A percentile compares a stretch with the other conserved stretches of the same genome.
Evolutionary conservation across 2,329 filamentous ascomycete species (phyloP).

Genomic region (Amauroascus verrucosus): DNA sequence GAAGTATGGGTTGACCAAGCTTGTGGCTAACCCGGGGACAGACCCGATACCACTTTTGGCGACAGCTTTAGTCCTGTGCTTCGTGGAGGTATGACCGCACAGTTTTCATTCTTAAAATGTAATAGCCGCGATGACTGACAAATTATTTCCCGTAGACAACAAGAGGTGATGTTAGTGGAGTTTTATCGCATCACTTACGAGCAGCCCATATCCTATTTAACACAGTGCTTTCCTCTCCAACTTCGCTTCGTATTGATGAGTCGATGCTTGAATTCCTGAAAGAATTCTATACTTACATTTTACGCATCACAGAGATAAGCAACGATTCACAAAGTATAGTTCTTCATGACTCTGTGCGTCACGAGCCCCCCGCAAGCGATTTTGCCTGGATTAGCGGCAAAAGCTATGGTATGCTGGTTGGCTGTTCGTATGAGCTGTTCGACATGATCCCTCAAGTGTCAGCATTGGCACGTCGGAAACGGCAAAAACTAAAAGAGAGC

Average conservation of each 20-base stretch:
- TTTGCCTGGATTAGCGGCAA: conserved; percentile 11
- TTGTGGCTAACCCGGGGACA: conserved; percentile 5
- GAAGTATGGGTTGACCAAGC: conserved; percentile 11
- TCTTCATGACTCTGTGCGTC: conserved; percentile 1
- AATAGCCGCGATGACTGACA: neutral
- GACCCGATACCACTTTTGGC: conserved; percentile 11
- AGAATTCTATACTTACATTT: conserved; percentile 13
- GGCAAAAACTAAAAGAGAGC: conserved; percentile 2
- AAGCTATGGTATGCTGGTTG: conserved; percentile 12
- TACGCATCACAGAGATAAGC: conserved; percentile 12
- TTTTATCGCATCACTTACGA: conserved; percentile 13
- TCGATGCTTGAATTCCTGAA: conserved; percentile 13
- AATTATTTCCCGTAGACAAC: conserved; percentile 4
- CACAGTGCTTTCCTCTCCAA: conserved; percentile 4
- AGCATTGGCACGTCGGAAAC: conserved; percentile 7
- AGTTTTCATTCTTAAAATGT: neutral
- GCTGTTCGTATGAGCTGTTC: conserved; percentile 12
- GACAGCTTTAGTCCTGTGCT: conserved; percentile 12
- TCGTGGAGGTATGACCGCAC: conserved; percentile 9
- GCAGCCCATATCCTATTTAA: conserved; percentile 12
- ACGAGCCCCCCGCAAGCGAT: neutral
- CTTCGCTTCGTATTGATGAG: conserved; percentile 7
- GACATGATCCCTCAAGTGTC: conserved; percentile 14
- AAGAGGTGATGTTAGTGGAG: conserved; percentile 7
- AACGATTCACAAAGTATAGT: conserved; percentile 6